Evolutionary conservation across 352 stramenopile genomes (phyloP), one percentile per base, ranked within the genome.

Genomic region (Blastocystis sp.): DNA sequence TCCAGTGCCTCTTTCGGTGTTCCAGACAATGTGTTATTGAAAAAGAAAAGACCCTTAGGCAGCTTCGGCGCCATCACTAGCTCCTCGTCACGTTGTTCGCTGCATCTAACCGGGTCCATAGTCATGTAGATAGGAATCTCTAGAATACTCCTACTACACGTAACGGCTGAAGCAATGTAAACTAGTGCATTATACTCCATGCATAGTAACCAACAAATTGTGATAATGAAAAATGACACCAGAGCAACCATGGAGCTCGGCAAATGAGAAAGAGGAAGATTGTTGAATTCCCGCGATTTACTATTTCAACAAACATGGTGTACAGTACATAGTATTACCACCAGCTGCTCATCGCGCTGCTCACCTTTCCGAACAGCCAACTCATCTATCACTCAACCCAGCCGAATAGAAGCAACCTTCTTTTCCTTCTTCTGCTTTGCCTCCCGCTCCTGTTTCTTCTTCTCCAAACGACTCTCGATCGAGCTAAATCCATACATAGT

Each of bases 351-450:
- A 81, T 81, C 49, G 69, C 69, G 29, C 49, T 81, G 40, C 40
- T 63, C 34, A 81, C 69, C 40, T 81, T 81, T 38, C 48, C 69
- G 63, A 81, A 81, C 1, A 81, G 53, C 69, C 69, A 81, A 14
- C 51, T 61, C 27, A 54, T 63, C 46, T 72, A 48, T 21, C 4
- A 18, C 61, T 44, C 42, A 21, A 72, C 36, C 14, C 32, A 42
- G 6, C 7, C 14, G 16, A 8, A 27, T 42, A 14, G 8, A 11
- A 9, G 8, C 7, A 3, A 72, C 61, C 61, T 81, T 81, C 69
- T 81, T 81, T 42, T 81, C 69, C 51, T 81, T 81, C 69, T 81
- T 81, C 34, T 81, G 69, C 53, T 81, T 81, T 42, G 29, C 44
- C 40, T 81, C 69, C 34, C 49, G 34, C 16, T 81, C 69, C 69